Conservation (phyloP, 495 filamentous ascomycete genomes). For the Diplogelasinospora grovesii region DNA sequence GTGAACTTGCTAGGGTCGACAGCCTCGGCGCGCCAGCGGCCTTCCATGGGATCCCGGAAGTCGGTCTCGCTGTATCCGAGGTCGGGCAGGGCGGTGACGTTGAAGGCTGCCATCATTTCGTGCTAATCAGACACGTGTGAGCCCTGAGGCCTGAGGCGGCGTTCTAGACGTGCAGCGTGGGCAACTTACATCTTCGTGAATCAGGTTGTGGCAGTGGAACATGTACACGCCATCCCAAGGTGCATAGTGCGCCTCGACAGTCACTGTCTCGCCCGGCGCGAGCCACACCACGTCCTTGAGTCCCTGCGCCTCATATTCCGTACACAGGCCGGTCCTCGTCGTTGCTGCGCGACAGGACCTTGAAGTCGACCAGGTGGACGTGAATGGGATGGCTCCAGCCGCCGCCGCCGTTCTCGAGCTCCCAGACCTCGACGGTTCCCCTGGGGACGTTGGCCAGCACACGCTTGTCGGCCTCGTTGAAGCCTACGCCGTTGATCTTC, state of each 20-base stretch:
- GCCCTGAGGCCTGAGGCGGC: no score
- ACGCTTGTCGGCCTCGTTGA: slow-evolving; percentile 44
- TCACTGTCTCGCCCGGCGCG: slow-evolving; percentile 39
- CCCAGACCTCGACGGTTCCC: slow-evolving; percentile 45
- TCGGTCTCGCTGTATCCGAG: slow-evolving; percentile 43
- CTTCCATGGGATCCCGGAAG: slow-evolving; percentile 31
- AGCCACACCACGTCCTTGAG: slow-evolving; percentile 50
- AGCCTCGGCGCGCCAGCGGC: slow-evolving; percentile 22
- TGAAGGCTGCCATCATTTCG: slow-evolving; percentile 58
- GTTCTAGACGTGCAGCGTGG: no score
- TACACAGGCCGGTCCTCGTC: slow-evolving; percentile 29
- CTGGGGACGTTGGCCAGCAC: slow-evolving; percentile 42
- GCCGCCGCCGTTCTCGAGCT: slow-evolving; percentile 40
- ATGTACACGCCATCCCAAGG: slow-evolving; percentile 52
- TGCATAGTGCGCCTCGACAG: slow-evolving; percentile 42
- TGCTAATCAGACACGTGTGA: no score
- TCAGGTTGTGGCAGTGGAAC: slow-evolving; percentile 52
- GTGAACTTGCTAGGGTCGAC: slow-evolving; percentile 20
- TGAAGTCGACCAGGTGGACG: slow-evolving; percentile 54
- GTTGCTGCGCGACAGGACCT: slow-evolving; percentile 36
- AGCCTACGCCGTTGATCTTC: slow-evolving; percentile 48
- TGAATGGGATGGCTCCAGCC: slow-evolving; percentile 51
- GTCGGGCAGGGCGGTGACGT: slow-evolving; percentile 41
- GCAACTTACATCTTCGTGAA: slow-evolving; percentile 45
- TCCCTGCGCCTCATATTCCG: slow-evolving; percentile 42